Conservation (phyloP, 129 eudicot species). For the Erigeron canadensis region DNA sequence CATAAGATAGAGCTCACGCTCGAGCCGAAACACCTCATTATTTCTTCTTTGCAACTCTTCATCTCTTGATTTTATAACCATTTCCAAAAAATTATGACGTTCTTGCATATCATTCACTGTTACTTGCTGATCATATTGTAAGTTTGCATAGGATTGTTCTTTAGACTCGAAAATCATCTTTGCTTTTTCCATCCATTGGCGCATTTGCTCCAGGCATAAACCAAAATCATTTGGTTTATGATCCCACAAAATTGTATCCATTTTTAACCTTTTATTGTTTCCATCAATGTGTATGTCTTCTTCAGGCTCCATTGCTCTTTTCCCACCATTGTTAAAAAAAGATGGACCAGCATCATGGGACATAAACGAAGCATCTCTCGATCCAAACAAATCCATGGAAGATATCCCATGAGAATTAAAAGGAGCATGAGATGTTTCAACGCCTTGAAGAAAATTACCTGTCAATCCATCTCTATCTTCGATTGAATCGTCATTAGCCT, state of each 20-base stretch:
- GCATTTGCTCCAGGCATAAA: slow-evolving; percentile 52
- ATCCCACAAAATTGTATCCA: slow-evolving; percentile 46
- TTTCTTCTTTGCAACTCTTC: slow-evolving; percentile 52
- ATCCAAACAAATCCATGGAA: slow-evolving; percentile 40
- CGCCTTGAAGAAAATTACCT: slow-evolving; percentile 56
- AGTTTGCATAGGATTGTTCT: slow-evolving; percentile 36
- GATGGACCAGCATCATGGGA: slow-evolving; percentile 41
- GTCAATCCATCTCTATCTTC: slow-evolving; percentile 57
- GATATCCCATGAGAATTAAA: slow-evolving; percentile 45
- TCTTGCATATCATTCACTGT: slow-evolving; percentile 43
- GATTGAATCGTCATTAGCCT: slow-evolving; percentile 34
- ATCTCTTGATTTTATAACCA: slow-evolving; percentile 39
- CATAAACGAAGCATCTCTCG: slow-evolving; percentile 42
- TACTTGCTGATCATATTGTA: slow-evolving; percentile 42
- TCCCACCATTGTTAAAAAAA: slow-evolving; percentile 45
- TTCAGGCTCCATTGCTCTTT: slow-evolving; percentile 65
- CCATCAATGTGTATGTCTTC: slow-evolving; percentile 35
- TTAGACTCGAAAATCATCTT: slow-evolving; percentile 42
- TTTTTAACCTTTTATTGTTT: slow-evolving; percentile 57
- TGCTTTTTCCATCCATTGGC: slow-evolving; percentile 45
- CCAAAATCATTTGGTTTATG: slow-evolving; percentile 47
- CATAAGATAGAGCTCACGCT: slow-evolving; percentile 68
- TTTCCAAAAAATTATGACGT: slow-evolving; percentile 38
- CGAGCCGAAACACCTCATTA: slow-evolving; percentile 50
- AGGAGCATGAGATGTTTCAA: slow-evolving; percentile 43